Percentiles rank a stretch among this genome's conserved stretches.
Conservation (phyloP, 345 rosid genomes). For the Combretum micranthum region DNA sequence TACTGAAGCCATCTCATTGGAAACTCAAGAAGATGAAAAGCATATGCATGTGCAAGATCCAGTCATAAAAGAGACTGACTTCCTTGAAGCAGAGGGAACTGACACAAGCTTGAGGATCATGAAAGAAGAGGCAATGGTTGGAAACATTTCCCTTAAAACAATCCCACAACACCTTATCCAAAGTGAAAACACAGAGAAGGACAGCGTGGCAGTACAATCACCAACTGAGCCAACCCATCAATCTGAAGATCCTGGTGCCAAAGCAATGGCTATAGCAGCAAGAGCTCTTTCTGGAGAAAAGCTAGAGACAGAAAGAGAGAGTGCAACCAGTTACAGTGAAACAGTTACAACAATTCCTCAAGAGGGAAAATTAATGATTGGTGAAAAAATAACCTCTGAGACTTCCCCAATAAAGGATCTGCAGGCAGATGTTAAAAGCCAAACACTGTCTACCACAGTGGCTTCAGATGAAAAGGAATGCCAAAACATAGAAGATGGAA, state of each 20-base stretch:
- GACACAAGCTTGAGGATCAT: background rate
- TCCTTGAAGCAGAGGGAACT: background rate
- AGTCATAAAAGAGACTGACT: background rate
- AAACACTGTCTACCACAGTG: background rate
- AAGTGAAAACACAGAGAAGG: background rate
- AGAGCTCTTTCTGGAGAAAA: constrained; percentile 1
- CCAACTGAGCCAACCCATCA: background rate
- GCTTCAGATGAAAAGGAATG: background rate
- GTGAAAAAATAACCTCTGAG: background rate
- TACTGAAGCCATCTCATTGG: background rate
- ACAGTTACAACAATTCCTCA: too few species aligned
- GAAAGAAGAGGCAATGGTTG: background rate
- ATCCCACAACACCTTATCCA: background rate
- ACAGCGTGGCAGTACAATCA: background rate
- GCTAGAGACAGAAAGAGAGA: background rate
- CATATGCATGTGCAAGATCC: background rate
- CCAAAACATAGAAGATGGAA: background rate
- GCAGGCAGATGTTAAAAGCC: background rate
- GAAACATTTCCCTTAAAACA: background rate
- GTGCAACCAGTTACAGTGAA: background rate
- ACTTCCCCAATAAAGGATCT: background rate
- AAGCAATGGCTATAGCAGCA: constrained; percentile 1
- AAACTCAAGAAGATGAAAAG: background rate
- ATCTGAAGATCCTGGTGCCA: constrained; percentile 2
- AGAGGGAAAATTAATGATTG: background rate